phyloP scores from a whole-genome alignment of 2,329 filamentous ascomycete genomes.

The Fusarium dimerum region DNA sequence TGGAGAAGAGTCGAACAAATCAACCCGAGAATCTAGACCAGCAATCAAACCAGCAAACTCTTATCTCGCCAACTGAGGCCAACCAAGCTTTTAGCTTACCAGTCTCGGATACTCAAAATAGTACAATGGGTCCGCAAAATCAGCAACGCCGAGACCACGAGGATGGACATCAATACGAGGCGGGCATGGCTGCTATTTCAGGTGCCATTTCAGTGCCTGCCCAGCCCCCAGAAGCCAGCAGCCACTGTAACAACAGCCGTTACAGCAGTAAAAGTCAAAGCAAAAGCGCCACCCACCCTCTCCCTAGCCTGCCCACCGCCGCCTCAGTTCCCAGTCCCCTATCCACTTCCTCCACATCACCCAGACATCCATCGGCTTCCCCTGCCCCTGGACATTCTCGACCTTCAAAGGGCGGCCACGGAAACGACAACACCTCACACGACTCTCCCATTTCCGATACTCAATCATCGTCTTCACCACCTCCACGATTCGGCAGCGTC shows the following conservation, averaged over 20 bases:
- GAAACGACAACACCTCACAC: constrained; percentile 21
- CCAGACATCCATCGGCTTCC: constrained; percentile 13
- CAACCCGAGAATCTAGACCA: background rate
- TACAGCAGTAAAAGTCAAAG: no score
- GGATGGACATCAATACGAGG: constrained; percentile 24
- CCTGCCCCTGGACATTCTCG: constrained; percentile 25
- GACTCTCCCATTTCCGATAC: constrained; percentile 15
- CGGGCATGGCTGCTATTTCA: constrained; percentile 17
- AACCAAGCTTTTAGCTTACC: constrained; percentile 1
- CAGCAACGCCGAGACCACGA: constrained; percentile 11
- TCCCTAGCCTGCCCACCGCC: constrained; percentile 13
- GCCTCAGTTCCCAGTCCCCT: constrained; percentile 14
- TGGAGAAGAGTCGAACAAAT: no score
- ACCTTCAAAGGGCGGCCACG: constrained; percentile 11
- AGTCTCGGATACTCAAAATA: constrained; percentile 25
- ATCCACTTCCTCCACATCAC: constrained; percentile 10
- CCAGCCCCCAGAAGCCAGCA: constrained; percentile 10
- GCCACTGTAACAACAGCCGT: constrained; percentile 21
- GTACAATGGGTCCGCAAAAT: constrained; percentile 25
- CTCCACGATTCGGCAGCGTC: constrained; percentile 39
- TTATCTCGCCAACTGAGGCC: constrained; percentile 23
- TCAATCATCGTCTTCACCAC: constrained; percentile 22
- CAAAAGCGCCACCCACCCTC: constrained; percentile 4
- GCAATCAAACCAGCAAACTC: constrained; percentile 12
- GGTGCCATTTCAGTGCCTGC: constrained; percentile 11